These are phyloP conservation scores for Phoma herbarum DNA, from an alignment of 2,329 filamentous ascomycete species.

Conservation along the genomic window DNA sequence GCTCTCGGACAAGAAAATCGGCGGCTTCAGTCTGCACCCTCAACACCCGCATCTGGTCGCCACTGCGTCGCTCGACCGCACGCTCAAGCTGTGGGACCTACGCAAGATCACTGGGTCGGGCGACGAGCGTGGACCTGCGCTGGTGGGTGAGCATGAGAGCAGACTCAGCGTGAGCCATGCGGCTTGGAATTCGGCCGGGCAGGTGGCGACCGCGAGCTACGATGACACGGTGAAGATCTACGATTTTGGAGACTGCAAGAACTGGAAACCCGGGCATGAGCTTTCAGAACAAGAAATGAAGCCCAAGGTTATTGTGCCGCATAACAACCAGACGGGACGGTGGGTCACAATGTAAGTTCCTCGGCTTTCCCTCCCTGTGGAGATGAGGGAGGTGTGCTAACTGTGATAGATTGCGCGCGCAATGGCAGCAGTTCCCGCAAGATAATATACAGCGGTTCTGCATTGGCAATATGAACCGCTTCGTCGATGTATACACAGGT, in stretches of 20 bases:
- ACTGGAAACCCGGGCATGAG: conserved; percentile 64
- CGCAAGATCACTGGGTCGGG: conserved; percentile 76
- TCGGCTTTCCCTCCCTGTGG: background rate
- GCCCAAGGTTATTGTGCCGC: conserved; percentile 73
- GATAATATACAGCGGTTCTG: conserved; percentile 87
- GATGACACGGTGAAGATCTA: conserved; percentile 96
- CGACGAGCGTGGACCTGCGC: conserved; percentile 67
- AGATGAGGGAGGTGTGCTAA: conserved; percentile 13
- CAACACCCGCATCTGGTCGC: conserved; percentile 81
- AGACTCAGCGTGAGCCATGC: conserved; percentile 90
- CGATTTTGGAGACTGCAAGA: conserved; percentile 66
- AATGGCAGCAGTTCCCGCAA: conserved; percentile 84
- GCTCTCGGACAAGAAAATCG: conserved; percentile 91
- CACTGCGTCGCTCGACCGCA: conserved; percentile 89
- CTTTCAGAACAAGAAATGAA: conserved; percentile 70
- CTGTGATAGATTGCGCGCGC: conserved; percentile 70
- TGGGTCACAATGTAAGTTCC: conserved; percentile 81
- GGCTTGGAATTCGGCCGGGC: conserved; percentile 83
- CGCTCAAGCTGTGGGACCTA: conserved; percentile 90
- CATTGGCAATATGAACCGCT: conserved; percentile 97
- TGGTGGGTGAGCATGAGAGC: conserved; percentile 84
- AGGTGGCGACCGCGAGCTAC: conserved; percentile 91
- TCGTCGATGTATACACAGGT: conserved; percentile 87
- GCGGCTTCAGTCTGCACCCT: conserved; percentile 88
- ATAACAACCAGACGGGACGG: conserved; percentile 95